phyloP scores from a whole-genome alignment of 169 alveolate genomes.

The Plasmodium blacklocki region DNA sequence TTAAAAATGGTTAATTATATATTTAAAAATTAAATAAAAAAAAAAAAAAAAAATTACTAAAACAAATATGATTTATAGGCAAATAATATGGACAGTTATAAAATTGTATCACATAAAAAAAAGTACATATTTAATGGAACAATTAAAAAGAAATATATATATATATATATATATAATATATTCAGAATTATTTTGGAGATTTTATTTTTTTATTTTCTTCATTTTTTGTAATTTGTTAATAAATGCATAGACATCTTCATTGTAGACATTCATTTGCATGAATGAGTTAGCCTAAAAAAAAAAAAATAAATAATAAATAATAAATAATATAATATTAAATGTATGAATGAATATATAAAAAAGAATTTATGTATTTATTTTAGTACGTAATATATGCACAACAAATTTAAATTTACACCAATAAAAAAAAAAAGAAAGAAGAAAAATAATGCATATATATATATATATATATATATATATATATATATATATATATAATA shows the following conservation, averaged over 20 bases:
- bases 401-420: not conserved
- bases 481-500: not conserved
- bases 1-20: too few relatives aligned
- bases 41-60: too few relatives aligned
- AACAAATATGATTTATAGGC: too few relatives aligned
- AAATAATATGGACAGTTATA: too few relatives aligned
- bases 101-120: too few relatives aligned
- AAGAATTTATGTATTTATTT: not conserved
- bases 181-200: too few relatives aligned
- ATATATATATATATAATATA: too few relatives aligned
- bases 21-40: too few relatives aligned
- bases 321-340: not conserved
- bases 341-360: not conserved
- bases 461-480: not conserved
- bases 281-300: conserved; percentile 53
- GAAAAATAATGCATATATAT: not conserved
- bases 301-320: not conserved
- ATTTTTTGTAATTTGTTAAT: conserved; percentile 65
- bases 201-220: conserved; percentile 15
- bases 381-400: too few relatives aligned
- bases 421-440: not conserved
- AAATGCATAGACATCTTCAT: conserved; percentile 73
- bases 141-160: too few relatives aligned
- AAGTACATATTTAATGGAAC: too few relatives aligned
- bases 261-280: conserved; percentile 65